Evolutionary conservation across 306 rosid genomes (phyloP).

Genomic region (Fagus crenata): DNA sequence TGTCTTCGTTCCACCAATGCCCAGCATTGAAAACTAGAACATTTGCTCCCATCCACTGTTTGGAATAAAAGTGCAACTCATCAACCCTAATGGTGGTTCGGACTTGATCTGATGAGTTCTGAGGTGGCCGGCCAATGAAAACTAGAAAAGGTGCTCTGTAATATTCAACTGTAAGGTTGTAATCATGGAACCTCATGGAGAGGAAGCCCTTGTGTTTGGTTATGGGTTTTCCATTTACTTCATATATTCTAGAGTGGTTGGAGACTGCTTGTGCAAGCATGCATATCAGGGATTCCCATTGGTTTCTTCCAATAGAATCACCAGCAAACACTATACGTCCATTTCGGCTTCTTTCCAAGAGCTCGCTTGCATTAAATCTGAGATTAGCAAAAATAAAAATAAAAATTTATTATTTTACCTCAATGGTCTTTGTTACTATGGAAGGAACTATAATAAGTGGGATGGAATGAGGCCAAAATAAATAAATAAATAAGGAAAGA

Average conservation of each 20-base stretch:
- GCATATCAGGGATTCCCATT: slow-evolving; percentile 89
- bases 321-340: slow-evolving; percentile 89
- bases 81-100: slow-evolving; percentile 47
- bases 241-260: slow-evolving; percentile 63
- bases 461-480: too few species aligned
- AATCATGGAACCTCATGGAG: slow-evolving; percentile 56
- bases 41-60: slow-evolving; percentile 62
- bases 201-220: slow-evolving; percentile 80
- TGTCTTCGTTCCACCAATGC: slow-evolving; percentile 86
- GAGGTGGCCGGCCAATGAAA: slow-evolving; percentile 59
- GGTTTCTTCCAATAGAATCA: slow-evolving; percentile 87
- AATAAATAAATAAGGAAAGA: too few species aligned
- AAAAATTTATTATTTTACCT: background rate
- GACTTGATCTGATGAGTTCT: slow-evolving; percentile 39
- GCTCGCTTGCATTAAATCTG: slow-evolving; percentile 81
- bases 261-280: slow-evolving; percentile 67
- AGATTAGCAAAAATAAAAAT: background rate
- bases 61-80: slow-evolving; percentile 65
- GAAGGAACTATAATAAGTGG: background rate
- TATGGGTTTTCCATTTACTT: slow-evolving; percentile 73
- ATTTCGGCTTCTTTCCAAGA: slow-evolving; percentile 67
- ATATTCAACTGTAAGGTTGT: slow-evolving; percentile 78
- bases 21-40: slow-evolving; percentile 74
- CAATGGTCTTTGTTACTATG: background rate
- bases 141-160: slow-evolving; percentile 76